phyloP scores from a whole-genome alignment of 2,329 filamentous ascomycete genomes.

The Emericellopsis cladophorae region DNA sequence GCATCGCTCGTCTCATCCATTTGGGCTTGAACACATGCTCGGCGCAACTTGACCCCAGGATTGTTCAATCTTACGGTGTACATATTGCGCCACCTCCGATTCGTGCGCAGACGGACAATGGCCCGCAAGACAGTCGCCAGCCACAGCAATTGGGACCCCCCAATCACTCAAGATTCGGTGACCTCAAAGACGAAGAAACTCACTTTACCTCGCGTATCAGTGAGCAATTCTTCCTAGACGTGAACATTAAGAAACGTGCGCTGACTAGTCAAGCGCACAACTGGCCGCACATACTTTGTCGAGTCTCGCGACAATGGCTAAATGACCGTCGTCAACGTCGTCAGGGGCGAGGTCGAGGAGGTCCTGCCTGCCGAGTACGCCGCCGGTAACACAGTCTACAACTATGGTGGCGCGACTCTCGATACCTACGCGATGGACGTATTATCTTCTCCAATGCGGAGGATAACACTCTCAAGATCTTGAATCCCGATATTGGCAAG shows the following conservation, averaged over 20 bases:
- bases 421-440: conserved; percentile 22
- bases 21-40: too few species aligned
- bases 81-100: background rate
- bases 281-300: conserved; percentile 22
- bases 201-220: conserved; percentile 21
- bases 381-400: conserved; percentile 33
- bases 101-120: conserved; percentile 6
- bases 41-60: too few species aligned
- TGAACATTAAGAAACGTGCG: background rate
- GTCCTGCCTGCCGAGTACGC: conserved; percentile 29
- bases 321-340: conserved; percentile 29
- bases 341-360: conserved; percentile 15
- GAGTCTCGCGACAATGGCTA: conserved; percentile 26
- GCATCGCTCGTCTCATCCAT: too few species aligned
- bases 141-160: conserved; percentile 26
- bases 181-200: conserved; percentile 19
- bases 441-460: conserved; percentile 31
- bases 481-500: conserved; percentile 22
- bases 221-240: conserved; percentile 6
- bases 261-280: conserved; percentile 8
- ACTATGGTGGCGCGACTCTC: conserved; percentile 36
- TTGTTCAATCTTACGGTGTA: background rate
- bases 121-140: conserved; percentile 11
- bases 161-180: conserved; percentile 21
- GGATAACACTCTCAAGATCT: conserved; percentile 26